Evolutionary conservation across 352 stramenopile species (phyloP).

Genomic region (Phytopythium helicoides): DNA sequence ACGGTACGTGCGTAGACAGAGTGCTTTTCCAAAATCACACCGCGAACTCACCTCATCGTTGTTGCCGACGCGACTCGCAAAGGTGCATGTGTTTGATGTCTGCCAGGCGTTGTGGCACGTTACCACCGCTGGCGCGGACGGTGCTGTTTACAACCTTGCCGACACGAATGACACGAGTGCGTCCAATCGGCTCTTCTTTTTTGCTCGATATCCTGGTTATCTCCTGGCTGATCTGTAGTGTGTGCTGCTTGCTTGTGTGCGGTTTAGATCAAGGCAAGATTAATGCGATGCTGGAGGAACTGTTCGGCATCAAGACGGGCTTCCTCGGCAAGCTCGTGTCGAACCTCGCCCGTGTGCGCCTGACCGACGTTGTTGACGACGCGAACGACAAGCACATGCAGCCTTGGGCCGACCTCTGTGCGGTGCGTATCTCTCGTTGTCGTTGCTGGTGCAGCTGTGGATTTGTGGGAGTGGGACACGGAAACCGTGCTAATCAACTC

Average conservation of each 20-base stretch:
- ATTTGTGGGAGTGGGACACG: not conserved
- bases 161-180: conserved; percentile 87
- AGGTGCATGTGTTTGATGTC: conserved; percentile 83
- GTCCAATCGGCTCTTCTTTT: conserved; percentile 7
- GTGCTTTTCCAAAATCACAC: too few relatives aligned
- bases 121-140: conserved; percentile 39
- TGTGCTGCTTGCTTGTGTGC: not conserved
- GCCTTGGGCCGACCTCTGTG: conserved; percentile 82
- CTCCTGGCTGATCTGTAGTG: not conserved
- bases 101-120: conserved; percentile 78
- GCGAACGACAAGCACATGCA: conserved; percentile 91
- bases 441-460: too few relatives aligned
- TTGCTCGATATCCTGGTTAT: not conserved
- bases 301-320: conserved; percentile 82
- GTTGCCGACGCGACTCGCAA: not conserved
- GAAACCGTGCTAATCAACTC: not conserved
- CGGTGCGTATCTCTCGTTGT: conserved; percentile 33
- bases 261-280: conserved; percentile 78
- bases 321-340: conserved; percentile 87
- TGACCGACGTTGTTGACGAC: conserved; percentile 83
- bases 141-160: conserved; percentile 83
- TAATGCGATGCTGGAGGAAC: conserved; percentile 64
- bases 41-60: not conserved
- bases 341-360: conserved; percentile 71
- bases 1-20: conserved; percentile 35